Percentiles rank a stretch among this genome's conserved stretches.
phyloP scores from a whole-genome alignment of 306 rosid species.

The Leucaena leucocephala region DNA sequence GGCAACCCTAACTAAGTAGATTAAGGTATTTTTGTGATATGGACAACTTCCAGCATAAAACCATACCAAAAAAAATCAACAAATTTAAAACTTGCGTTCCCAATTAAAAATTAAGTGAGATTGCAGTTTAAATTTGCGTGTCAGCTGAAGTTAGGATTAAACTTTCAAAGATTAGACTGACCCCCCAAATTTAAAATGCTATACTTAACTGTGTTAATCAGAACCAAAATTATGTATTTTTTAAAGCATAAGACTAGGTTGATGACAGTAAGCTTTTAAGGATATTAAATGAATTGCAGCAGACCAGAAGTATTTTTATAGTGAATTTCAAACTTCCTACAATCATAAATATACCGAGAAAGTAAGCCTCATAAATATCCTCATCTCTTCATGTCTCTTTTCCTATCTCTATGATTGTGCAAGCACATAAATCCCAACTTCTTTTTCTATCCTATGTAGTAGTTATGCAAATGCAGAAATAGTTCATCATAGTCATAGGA shows the following conservation, averaged over 20 bases:
- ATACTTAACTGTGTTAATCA: background rate
- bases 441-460: too few relatives aligned
- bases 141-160: background rate
- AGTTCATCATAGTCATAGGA: background rate
- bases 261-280: background rate
- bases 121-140: background rate
- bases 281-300: background rate
- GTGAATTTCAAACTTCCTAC: background rate
- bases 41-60: too few relatives aligned
- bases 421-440: too few relatives aligned
- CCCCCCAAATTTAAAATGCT: background rate
- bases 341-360: background rate
- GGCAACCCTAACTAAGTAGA: too few relatives aligned
- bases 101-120: background rate
- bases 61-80: too few relatives aligned
- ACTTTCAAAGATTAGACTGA: background rate
- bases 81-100: background rate
- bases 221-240: background rate
- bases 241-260: background rate
- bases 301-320: background rate
- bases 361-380: background rate
- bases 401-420: too few relatives aligned
- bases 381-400: background rate
- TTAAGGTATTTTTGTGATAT: too few relatives aligned
- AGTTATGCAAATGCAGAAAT: background rate